phyloP scores from a whole-genome alignment of 2,329 filamentous ascomycete genomes.

The Cytospora schulzeri region DNA sequence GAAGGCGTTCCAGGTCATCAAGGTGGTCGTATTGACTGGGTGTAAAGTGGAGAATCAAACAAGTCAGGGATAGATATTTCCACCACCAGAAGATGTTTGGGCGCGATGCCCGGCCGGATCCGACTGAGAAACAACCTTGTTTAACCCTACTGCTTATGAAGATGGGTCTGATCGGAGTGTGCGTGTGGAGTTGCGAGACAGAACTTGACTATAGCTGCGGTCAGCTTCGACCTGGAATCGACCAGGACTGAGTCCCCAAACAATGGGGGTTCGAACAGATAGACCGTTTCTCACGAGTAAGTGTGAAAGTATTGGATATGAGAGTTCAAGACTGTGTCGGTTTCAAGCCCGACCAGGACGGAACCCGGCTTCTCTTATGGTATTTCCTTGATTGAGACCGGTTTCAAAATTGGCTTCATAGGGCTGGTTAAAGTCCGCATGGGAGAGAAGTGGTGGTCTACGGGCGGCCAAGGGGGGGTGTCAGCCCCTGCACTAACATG shows the following conservation, averaged over 20 bases:
- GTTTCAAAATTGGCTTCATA: conserved; percentile 22
- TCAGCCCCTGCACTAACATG: conserved; percentile 22
- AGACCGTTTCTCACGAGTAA: conserved; percentile 7
- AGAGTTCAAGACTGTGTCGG: conserved; percentile 1
- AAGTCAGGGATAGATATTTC: neutral
- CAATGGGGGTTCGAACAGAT: conserved; percentile 4
- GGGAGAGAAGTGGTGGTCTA: conserved; percentile 8
- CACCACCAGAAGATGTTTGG: neutral
- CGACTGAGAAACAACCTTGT: neutral
- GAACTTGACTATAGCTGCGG: neutral
- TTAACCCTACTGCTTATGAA: neutral
- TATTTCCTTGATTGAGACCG: neutral
- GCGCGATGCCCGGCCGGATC: conserved; percentile 1
- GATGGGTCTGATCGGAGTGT: neutral
- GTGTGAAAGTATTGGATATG: conserved; percentile 15
- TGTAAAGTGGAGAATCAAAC: conserved; percentile 14
- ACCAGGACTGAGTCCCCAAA: conserved; percentile 3
- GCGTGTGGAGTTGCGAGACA: conserved; percentile 5
- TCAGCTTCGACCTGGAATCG: neutral
- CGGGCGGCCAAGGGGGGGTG: neutral
- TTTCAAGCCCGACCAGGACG: conserved; percentile 22
- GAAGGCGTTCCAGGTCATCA: conserved; percentile 10
- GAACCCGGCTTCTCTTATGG: conserved; percentile 19
- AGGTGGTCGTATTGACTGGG: conserved; percentile 15
- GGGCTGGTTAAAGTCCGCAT: conserved; percentile 16